phyloP scores from a whole-genome alignment of 495 filamentous ascomycete species.

The Xanthoparmelia taractica region DNA sequence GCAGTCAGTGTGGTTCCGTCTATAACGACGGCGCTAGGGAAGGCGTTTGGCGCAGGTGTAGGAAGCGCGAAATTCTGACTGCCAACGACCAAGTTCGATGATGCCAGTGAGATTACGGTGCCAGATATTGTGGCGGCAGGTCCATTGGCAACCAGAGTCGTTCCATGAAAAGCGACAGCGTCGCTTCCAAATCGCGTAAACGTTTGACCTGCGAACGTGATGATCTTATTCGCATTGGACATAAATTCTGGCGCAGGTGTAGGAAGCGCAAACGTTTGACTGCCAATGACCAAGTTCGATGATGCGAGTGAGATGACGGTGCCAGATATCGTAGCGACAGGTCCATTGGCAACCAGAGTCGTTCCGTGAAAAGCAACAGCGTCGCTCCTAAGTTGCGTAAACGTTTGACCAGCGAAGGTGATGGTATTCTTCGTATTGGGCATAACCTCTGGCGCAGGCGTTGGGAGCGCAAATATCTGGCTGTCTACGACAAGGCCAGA shows the following conservation, averaged over 20 bases:
- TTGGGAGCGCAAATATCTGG: background rate
- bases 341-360: background rate
- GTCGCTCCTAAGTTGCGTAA: background rate
- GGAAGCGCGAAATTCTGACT: background rate
- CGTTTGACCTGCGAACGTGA: background rate
- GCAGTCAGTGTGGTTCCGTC: constrained; percentile 13
- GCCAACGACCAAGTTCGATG: background rate
- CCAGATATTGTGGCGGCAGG: background rate
- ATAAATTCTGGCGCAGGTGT: background rate
- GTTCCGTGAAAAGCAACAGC: background rate
- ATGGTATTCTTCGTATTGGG: background rate
- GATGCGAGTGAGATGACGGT: background rate
- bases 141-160: background rate
- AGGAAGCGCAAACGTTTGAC: background rate
- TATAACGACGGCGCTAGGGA: constrained; percentile 2
- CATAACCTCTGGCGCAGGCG: background rate
- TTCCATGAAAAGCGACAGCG: constrained; percentile 8
- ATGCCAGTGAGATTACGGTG: constrained; percentile 8
- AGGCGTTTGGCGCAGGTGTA: background rate
- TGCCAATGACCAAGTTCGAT: background rate
- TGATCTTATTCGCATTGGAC: background rate
- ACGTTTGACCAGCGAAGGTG: background rate
- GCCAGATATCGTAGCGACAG: background rate
- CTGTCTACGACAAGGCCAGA: background rate
- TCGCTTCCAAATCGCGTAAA: background rate